Conservation (phyloP, 192 early-diverging fungal species). For the Dimargaris xerosporica region DNA sequence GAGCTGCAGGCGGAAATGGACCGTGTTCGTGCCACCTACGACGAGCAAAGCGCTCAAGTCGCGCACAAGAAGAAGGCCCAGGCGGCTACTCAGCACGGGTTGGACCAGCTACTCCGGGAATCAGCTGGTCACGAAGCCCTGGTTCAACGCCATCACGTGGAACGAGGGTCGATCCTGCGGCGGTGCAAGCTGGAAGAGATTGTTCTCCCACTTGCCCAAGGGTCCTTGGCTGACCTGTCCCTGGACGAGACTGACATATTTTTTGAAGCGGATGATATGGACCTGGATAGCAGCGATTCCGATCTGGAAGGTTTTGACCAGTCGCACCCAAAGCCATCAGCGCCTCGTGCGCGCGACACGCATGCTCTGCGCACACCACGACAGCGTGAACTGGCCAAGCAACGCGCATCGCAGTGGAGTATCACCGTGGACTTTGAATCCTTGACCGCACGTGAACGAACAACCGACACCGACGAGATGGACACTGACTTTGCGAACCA, state of each 20-base stretch:
- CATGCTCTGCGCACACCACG: neutral
- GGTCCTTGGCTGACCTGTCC: slow-evolving; percentile 58
- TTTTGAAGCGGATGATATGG: slow-evolving; percentile 6
- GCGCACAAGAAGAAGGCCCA: slow-evolving; percentile 38
- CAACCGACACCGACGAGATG: slow-evolving; percentile 25
- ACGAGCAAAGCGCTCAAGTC: slow-evolving; percentile 38
- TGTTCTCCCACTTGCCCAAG: slow-evolving; percentile 58
- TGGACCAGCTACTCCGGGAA: slow-evolving; percentile 47
- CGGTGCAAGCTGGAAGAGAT: slow-evolving; percentile 92
- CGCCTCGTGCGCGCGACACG: neutral
- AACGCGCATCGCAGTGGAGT: slow-evolving; percentile 11
- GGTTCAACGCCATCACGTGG: slow-evolving; percentile 47
- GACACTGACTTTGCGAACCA: slow-evolving; percentile 51
- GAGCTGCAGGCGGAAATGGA: slow-evolving; percentile 31
- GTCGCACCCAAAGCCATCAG: no score
- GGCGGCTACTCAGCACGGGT: slow-evolving; percentile 38
- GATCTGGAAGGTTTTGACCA: slow-evolving; percentile 36
- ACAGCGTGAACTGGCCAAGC: slow-evolving; percentile 11
- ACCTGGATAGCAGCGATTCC: slow-evolving; percentile 14
- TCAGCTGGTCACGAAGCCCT: slow-evolving; percentile 15
- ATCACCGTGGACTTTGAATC: slow-evolving; percentile 14
- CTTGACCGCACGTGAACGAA: slow-evolving; percentile 2
- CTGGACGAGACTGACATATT: slow-evolving; percentile 40
- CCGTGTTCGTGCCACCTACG: slow-evolving; percentile 30
- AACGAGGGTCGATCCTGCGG: slow-evolving; percentile 65